Percentiles rank a stretch among this genome's conserved stretches.
Evolutionary conservation across 495 filamentous ascomycete species (phyloP).

Genomic region (Penicillium dipodomyicola): DNA sequence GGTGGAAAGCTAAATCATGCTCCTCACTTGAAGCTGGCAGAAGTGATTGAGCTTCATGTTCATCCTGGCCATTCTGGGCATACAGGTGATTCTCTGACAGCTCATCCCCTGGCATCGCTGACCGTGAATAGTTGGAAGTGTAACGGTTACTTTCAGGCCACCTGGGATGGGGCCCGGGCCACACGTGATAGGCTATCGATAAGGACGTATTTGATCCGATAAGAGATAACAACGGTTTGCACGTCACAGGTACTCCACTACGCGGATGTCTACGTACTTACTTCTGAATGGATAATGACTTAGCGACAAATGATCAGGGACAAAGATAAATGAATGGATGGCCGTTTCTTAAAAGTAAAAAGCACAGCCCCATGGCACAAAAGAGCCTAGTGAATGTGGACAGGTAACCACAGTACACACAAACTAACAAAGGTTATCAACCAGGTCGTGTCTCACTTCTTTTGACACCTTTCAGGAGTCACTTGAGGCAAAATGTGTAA

Average conservation of each 20-base stretch:
- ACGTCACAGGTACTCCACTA: not conserved
- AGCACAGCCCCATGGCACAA: no score
- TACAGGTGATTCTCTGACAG: constrained; percentile 28
- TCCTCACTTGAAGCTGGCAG: constrained; percentile 30
- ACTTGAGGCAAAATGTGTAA: no score
- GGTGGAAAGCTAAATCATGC: constrained; percentile 28
- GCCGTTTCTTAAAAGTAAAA: no score
- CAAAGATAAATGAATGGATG: no score
- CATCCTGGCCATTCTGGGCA: constrained; percentile 30
- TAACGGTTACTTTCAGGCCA: constrained; percentile 7
- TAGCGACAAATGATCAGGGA: no score
- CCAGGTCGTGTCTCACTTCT: no score
- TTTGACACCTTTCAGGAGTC: no score
- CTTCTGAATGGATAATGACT: no score
- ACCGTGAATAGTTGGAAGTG: constrained; percentile 17
- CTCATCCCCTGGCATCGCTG: constrained; percentile 49
- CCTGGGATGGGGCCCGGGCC: not conserved
- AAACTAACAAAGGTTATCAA: no score
- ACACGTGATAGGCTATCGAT: constrained; percentile 11
- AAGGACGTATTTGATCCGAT: not conserved
- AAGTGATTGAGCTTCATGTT: constrained; percentile 31
- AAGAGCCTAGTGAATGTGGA: no score
- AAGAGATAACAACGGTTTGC: not conserved
- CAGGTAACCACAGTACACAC: no score
- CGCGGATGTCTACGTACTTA: no score